Evolutionary conservation across 129 eudicot genomes (phyloP), one percentile per base, ranked within the genome.

Genomic region (Smallanthus sonchifolius): DNA sequence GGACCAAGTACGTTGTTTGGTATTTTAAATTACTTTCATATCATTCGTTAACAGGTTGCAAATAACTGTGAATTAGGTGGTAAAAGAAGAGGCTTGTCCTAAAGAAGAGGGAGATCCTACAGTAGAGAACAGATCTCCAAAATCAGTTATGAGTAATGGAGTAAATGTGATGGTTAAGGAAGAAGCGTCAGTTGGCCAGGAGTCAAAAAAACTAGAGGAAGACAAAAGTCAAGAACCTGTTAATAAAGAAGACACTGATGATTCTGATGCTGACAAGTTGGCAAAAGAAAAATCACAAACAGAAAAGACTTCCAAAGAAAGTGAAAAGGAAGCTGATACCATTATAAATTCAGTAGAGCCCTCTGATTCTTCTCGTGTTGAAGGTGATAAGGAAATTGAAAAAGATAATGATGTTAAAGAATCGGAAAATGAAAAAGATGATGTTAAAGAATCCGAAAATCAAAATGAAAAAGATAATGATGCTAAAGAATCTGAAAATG

Each of bases 81-180:
- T 63, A n/a, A 83, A 84, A 77, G 87, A 81, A 49, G 87, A 70
- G 32, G 55, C 73, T 14, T 48, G 73, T 47, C 69, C 75, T 13
- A 83, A 73, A 70, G 84, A 69, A 66, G 93, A 82, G 38, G 81
- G 54, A 32, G 83, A 78, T 68, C 73, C 78, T 62, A 43, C 75
- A 65, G 77, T 57, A 24, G 73, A 34, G 67, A 34, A 69, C 38
- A 66, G 76, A 44, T 86, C 97, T 64, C 82, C 85, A 57, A 88
- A 84, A 73, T 72, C 88, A 37, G 76, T 74, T 64, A 75, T 73
- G 85, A 84, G 89, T 83, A 91, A 88, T 70, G 90, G 90, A 51
- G 61, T 78, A 75, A 65, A 67, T 15, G 87, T 73, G 73, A 66
- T 47, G 11, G 79, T 70, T 15, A 78, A 75, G 44, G 83, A 79